Base-by-base conservation (phyloP, 2,329 filamentous ascomycete species). In the Cercospora brassicicola region DNA sequence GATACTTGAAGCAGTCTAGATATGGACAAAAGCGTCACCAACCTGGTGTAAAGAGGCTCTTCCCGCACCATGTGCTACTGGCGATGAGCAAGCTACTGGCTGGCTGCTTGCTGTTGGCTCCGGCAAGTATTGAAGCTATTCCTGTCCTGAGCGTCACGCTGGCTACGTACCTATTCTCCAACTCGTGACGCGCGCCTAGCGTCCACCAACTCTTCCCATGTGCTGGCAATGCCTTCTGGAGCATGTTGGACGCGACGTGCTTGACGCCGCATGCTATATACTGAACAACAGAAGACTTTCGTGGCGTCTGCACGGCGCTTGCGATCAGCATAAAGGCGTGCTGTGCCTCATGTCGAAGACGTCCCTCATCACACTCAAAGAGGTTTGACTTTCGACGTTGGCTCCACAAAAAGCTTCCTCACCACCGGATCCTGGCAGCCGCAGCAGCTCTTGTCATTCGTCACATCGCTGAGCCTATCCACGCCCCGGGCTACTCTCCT, bases 321-420 rank as follows among this genome's bases (percentile, higher is more conserved):
- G 66, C 59, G 48, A 68, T 31, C 45, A 65, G 45, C 62, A 68
- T 62, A 68, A 68, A 65, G 45, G 36, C 55, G 51, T 62, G n/a
- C 66, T 59, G 66, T 68, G 66, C 66, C 62, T 67, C 66, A 61
- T 67, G 66, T 67, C 59, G 55, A 20, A 45, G 23, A 28, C 28
- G 55, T 23, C 28, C 59, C 45, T 48, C 51, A 56, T 64, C 65
- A 67, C 60, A 31, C 23, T 55, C 55, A 39, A 31, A 31, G 42
- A 55, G 20, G 42, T 53, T 63, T 63, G 48, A 63, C 59, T 57
- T 48, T 59, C 51, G 39, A 51, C 33, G 64, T 66, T 59, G 64
- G 53, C 56, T 45, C 57, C 63, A 59, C 56, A 23, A 4, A 33
- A 55, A 66, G 26, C 59, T 61, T 62, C 62, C 53, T 57, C 23